These are phyloP conservation scores for Plasmodium vivax DNA, from an alignment of 169 alveolate species.

Conservation along the genomic window DNA sequence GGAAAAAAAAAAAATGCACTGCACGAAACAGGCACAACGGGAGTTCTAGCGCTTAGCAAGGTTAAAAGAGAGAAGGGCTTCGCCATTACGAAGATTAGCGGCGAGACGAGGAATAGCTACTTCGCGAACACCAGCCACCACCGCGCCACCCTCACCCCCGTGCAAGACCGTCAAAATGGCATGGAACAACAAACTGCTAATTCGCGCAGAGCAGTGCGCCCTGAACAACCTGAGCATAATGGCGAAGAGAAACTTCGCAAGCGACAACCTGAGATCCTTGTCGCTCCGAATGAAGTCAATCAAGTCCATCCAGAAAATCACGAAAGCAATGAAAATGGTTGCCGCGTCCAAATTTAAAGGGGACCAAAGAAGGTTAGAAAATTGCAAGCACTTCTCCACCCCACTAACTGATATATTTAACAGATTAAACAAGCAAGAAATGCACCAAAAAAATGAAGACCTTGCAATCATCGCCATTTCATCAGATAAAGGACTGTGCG, in stretches of 20 bases:
- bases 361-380: constrained; percentile 89
- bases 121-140: not conserved
- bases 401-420: constrained; percentile 60
- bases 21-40: not conserved
- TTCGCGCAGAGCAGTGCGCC: not conserved
- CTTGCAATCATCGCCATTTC: constrained; percentile 11
- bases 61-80: not conserved
- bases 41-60: not conserved
- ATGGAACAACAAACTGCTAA: not conserved
- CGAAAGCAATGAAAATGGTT: constrained; percentile 96
- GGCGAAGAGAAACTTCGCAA: constrained; percentile 77
- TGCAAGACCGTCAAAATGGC: not conserved
- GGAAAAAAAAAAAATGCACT: not conserved
- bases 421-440: constrained; percentile 34
- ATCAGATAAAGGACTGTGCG: constrained; percentile 90
- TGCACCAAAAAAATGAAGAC: constrained; percentile 58
- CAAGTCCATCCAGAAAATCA: constrained; percentile 92
- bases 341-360: constrained; percentile 96
- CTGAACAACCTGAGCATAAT: not conserved
- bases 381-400: constrained; percentile 77
- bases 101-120: not conserved
- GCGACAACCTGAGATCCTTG: constrained; percentile 86
- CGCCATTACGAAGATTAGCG: not conserved
- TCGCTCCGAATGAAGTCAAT: constrained; percentile 94
- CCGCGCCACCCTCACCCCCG: not conserved